Evolutionary conservation across 306 rosid species (phyloP).

Genomic region (Quercus dentata): DNA sequence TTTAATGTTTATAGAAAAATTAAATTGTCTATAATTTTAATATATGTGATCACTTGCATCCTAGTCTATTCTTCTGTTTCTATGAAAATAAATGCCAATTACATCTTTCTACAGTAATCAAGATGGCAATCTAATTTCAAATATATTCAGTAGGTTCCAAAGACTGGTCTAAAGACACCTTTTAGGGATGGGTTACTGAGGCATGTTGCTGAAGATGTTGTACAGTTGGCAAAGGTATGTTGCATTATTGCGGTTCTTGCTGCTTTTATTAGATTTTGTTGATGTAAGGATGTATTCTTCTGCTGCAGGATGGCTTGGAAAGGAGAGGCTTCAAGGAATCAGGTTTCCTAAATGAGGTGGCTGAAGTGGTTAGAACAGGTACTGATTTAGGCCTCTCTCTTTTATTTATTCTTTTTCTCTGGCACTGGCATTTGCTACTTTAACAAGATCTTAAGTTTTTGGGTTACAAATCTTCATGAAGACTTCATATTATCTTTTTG

Average conservation of each 20-base stretch:
- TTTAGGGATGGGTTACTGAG: slow-evolving; percentile 88
- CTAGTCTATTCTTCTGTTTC: neutral
- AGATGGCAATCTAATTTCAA: slow-evolving; percentile 24
- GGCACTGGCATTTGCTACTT: neutral
- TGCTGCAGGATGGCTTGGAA: slow-evolving; percentile 83
- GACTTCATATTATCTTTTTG: neutral
- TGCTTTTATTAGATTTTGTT: slow-evolving; percentile 15
- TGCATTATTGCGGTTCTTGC: slow-evolving; percentile 5
- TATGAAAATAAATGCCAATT: neutral
- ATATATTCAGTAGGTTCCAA: slow-evolving; percentile 57
- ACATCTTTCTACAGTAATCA: neutral
- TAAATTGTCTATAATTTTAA: neutral
- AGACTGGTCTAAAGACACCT: slow-evolving; percentile 81
- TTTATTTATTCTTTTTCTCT: neutral
- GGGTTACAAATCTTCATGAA: neutral
- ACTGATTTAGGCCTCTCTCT: slow-evolving; percentile 9
- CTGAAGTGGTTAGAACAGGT: slow-evolving; percentile 93
- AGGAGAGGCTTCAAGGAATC: slow-evolving; percentile 92
- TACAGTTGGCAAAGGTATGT: slow-evolving; percentile 74
- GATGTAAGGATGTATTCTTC: slow-evolving; percentile 13
- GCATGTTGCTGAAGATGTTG: slow-evolving; percentile 90
- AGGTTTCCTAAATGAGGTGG: slow-evolving; percentile 86
- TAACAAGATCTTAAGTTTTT: neutral
- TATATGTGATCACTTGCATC: neutral
- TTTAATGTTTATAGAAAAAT: neutral